These are phyloP conservation scores for Monosporascus cannonballus DNA, from an alignment of 2,329 filamentous ascomycete species.

Conservation along the genomic window DNA sequence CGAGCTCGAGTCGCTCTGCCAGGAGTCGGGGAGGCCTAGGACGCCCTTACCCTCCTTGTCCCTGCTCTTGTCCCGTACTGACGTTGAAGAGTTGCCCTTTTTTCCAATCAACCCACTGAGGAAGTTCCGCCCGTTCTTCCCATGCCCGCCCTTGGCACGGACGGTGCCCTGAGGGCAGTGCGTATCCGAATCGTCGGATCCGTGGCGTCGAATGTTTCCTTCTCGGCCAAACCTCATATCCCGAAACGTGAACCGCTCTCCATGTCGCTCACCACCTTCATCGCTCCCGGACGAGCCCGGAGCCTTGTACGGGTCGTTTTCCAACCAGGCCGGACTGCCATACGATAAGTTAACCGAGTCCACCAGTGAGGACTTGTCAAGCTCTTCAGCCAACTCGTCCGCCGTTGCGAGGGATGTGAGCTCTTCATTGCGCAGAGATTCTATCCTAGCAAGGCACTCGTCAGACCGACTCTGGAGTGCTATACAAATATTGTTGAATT, in stretches of 20 bases:
- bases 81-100: slow-evolving; percentile 16
- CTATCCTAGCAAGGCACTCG: slow-evolving; percentile 44
- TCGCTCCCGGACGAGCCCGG: slow-evolving; percentile 50
- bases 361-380: slow-evolving; percentile 38
- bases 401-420: slow-evolving; percentile 22
- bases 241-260: slow-evolving; percentile 14
- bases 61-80: slow-evolving; percentile 21
- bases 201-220: slow-evolving; percentile 19
- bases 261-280: slow-evolving; percentile 18
- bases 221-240: slow-evolving; percentile 16
- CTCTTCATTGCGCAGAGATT: slow-evolving; percentile 36
- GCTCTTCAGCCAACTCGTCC: slow-evolving; percentile 37
- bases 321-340: slow-evolving; percentile 29
- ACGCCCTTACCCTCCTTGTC: slow-evolving; percentile 23
- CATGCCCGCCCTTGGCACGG: slow-evolving; percentile 26
- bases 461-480: slow-evolving; percentile 45
- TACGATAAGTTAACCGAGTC: slow-evolving; percentile 32
- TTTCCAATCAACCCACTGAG: slow-evolving; percentile 35
- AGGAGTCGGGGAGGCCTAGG: slow-evolving; percentile 21
- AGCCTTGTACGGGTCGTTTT: slow-evolving; percentile 29
- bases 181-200: slow-evolving; percentile 26
- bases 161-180: slow-evolving; percentile 27
- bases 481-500: slow-evolving; percentile 47
- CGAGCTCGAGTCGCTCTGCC: slow-evolving; percentile 24
- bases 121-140: slow-evolving; percentile 34